Evolutionary conservation across 208 protist genomes (phyloP), one percentile per base, ranked within the genome.

Genomic region (Leishmania guyanensis): DNA sequence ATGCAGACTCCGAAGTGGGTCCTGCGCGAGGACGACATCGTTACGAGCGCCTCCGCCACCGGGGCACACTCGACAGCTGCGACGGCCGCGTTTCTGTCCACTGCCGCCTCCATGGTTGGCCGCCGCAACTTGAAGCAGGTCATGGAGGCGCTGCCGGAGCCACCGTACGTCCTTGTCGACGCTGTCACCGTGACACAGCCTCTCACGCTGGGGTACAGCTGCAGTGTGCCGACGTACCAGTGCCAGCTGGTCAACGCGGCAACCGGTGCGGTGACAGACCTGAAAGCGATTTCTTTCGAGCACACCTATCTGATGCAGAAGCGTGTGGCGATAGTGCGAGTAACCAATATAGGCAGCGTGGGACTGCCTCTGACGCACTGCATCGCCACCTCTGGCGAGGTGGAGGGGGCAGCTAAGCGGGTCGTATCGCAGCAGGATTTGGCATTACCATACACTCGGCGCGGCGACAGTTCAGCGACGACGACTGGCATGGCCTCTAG

Each of bases 301-400:
- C 83, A 85, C 43, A 99, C 98, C 46, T 98, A 98, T 81, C 96
- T 99, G 81, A 99, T 99, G 85, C 97, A 99, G 89, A 88, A 87
- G 54, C 88, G 97, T 17, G 84, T 89, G 9, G 85, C 91, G 8
- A 79, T 83, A 10, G 81, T 99, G 64, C 88, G 90, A 5, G 36
- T 99, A 39, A 88, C 62, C 70, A 99, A 99, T 89, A 97, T 90
- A 3, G 91, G 97, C 50, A 76, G 43, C 43, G 93, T 98, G 2
- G 65, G 75, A 33, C 76, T 99, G 43, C 91, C 90, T 0, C 99
- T 94, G 86, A 81, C 75, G 39, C 75, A 96, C 58, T 12, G 39
- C 29, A 65, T 92, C 17, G 48, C 60, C 56, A 36, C 29, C 12
- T 36, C 75, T 4, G 50, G 9, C 0, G 73, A 39, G 3, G 62